Base-by-base conservation (phyloP, 2,329 filamentous ascomycete species). In the Pseudonectria foliicola region DNA sequence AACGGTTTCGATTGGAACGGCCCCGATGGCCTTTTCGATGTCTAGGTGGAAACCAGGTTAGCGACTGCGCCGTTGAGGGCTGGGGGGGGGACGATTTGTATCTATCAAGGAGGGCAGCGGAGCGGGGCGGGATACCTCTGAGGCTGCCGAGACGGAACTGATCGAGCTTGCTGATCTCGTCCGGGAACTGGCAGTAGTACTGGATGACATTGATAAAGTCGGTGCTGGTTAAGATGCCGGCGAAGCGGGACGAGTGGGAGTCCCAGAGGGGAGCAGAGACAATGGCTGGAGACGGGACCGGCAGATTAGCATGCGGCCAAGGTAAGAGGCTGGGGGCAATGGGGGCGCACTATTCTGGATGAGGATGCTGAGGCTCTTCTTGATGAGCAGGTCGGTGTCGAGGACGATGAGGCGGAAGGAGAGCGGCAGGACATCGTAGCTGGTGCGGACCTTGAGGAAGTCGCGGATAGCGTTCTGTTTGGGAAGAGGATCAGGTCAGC, bases 131-230 rank as follows among this genome's bases (percentile, higher is more conserved):
- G 69, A 39, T 69, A 94, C 89, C 86, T 75, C 90, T 77, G 39
- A 98, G 74, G 56, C 87, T 95, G 64, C 85, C 90, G 43, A 98
- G 67, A 30, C 87, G 82, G 60, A 98, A 95, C 60, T 95, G 85
- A 48, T 96, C 92, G 51, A 98, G 85, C 56, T 90, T 81, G 46
- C 81, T 79, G 42, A 96, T 75, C 39, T 89, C 84, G 48, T 94
- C 86, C 3, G 90, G 92, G 51, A 92, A 93, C 62, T 96, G 89
- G 71, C 88, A 95, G 69, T 98, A 96, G 64, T 98, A 98, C 60
- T 96, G 90, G 27, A 98, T 94, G 38, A 98, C 83, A 56, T 98
- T 98, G 66, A 98, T 93, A 61, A 92, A 98, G 64, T 98, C 92
- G 42, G 88, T 94, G 44, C 88, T 92, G 18, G 92, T 98, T 46